These are phyloP conservation scores for Talinum fruticosum DNA, from an alignment of 148 eudicot species.

Conservation along the genomic window DNA sequence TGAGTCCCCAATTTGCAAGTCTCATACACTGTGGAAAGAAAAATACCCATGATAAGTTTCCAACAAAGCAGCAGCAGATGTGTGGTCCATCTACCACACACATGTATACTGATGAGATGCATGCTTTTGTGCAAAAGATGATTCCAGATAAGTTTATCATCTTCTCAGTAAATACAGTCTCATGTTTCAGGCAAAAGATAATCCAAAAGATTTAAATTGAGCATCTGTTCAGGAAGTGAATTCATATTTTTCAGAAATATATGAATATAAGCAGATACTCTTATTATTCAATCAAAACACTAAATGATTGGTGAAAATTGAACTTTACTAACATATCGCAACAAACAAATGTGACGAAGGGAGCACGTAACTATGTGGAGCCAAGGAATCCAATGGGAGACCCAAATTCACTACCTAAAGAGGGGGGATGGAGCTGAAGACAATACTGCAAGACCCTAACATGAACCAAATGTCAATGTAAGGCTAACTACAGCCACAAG, in stretches of 20 bases:
- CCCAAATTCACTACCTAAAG: too few relatives aligned
- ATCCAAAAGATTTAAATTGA: not conserved
- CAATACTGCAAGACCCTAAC: too few relatives aligned
- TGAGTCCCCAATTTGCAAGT: constrained; percentile 92
- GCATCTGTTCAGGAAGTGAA: not conserved
- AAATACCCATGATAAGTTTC: constrained; percentile 3
- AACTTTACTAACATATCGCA: not conserved
- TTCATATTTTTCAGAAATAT: not conserved
- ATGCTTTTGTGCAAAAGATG: not conserved
- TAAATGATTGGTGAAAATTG: not conserved
- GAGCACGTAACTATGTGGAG: too few relatives aligned
- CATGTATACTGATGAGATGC: too few relatives aligned
- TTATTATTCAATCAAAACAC: not conserved
- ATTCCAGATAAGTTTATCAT: not conserved
- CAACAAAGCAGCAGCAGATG: not conserved
- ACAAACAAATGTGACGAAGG: too few relatives aligned
- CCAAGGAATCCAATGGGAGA: too few relatives aligned
- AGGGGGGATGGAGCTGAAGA: too few relatives aligned
- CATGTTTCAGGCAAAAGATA: not conserved
- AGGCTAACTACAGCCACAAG: too few relatives aligned
- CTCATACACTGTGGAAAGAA: constrained; percentile 66
- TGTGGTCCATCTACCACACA: not conserved
- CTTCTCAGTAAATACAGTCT: not conserved
- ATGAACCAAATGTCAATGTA: too few relatives aligned
- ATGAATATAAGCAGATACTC: not conserved